Evolutionary conservation across 169 alveolate genomes (phyloP).

Genomic region (Plasmodium inui): DNA sequence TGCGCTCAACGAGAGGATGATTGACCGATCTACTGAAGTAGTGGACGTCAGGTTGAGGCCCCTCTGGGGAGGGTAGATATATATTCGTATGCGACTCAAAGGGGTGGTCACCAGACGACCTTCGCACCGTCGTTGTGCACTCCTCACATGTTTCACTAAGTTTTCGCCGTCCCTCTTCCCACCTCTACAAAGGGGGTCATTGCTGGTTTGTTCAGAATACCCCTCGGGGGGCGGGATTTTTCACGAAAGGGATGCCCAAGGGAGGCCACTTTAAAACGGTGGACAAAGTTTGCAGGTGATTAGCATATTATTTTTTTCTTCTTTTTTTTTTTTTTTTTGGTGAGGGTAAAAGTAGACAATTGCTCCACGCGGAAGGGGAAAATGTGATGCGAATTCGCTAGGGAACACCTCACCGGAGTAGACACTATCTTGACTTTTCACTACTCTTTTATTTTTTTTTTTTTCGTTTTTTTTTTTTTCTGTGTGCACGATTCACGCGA

Average conservation of each 20-base stretch:
- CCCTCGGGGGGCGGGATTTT: neutral
- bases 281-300: neutral
- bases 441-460: neutral
- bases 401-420: neutral
- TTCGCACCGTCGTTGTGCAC: too few relatives aligned
- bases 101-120: neutral
- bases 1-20: neutral
- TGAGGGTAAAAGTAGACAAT: conserved; percentile 20
- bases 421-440: neutral
- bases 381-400: neutral
- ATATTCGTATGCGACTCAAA: neutral
- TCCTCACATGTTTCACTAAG: neutral
- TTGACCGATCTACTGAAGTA: neutral
- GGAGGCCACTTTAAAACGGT: neutral
- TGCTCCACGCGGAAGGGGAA: neutral
- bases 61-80: neutral
- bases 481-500: neutral
- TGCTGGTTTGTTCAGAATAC: neutral
- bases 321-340: neutral
- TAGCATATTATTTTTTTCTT: neutral
- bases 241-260: neutral
- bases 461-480: neutral
- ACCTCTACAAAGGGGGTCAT: neutral
- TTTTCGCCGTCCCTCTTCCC: neutral
- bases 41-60: neutral